Percentiles rank a stretch among this genome's conserved stretches.
phyloP scores from a whole-genome alignment of 495 filamentous ascomycete genomes.

The Tetracladium marchalianum region DNA sequence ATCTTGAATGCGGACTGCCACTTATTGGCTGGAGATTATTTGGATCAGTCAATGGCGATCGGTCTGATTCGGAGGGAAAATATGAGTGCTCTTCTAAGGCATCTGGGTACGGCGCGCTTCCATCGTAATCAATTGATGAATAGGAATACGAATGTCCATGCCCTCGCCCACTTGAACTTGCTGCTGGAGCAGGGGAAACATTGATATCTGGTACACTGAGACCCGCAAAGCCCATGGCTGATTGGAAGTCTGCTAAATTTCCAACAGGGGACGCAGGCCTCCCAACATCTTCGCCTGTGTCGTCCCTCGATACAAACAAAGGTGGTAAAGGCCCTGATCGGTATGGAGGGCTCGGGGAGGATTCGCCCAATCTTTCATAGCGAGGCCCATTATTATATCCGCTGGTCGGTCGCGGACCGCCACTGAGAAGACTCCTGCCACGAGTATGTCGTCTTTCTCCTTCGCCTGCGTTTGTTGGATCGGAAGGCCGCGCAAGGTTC shows the following conservation, averaged over 20 bases:
- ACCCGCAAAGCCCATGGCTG: constrained; percentile 21
- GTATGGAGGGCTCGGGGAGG: constrained; percentile 13
- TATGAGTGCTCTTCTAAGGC: constrained; percentile 42
- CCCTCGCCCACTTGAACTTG: background rate
- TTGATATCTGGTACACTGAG: constrained; percentile 22
- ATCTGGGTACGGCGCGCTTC: constrained; percentile 20
- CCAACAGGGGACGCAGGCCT: constrained; percentile 18
- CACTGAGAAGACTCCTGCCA: constrained; percentile 22
- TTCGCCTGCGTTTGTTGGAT: constrained; percentile 26
- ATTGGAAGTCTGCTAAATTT: constrained; percentile 20
- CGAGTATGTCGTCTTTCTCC: constrained; percentile 20
- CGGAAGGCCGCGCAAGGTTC: constrained; percentile 58
- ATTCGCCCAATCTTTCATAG: constrained; percentile 19
- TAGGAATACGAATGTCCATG: constrained; percentile 1
- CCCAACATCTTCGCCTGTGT: constrained; percentile 9
- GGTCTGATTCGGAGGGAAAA: constrained; percentile 54
- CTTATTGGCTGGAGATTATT: constrained; percentile 56
- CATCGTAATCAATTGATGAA: constrained; percentile 26
- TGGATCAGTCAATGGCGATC: constrained; percentile 52
- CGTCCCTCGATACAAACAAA: background rate
- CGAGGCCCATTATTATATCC: constrained; percentile 14
- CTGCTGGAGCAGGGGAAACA: constrained; percentile 15
- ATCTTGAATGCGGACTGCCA: constrained; percentile 29
- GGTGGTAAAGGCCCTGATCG: background rate
- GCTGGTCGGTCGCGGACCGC: constrained; percentile 25